Percentiles rank a stretch among this genome's conserved stretches.
phyloP scores from a whole-genome alignment of 2,329 filamentous ascomycete genomes.

The Berkeleyomyces rouxiae region DNA sequence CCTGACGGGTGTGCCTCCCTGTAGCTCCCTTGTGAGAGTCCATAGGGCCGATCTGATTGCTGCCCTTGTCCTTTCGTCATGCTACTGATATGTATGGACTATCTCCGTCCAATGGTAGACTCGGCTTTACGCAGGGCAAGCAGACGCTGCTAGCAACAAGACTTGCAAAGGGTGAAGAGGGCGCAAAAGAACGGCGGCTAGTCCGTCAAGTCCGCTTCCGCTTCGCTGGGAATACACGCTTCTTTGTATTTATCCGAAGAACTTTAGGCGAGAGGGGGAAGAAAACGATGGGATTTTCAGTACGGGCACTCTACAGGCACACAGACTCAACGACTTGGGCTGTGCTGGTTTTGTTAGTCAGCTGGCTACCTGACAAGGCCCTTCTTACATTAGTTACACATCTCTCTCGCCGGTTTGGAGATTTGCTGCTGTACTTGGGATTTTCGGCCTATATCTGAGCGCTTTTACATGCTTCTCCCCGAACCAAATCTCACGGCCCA shows the following conservation, averaged over 20 bases:
- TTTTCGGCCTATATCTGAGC: neutral
- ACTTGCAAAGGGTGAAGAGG: neutral
- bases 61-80: neutral
- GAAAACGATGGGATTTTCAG: neutral
- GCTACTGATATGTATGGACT: neutral
- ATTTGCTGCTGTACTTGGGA: neutral
- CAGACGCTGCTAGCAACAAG: neutral
- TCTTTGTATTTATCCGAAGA: neutral
- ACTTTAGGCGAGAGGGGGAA: neutral
- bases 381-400: no score
- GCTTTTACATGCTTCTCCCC: neutral
- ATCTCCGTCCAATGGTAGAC: neutral
- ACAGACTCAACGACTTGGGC: no score
- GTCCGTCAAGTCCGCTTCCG: neutral
- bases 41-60: conserved; percentile 15
- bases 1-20: neutral
- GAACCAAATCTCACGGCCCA: neutral
- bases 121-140: no score
- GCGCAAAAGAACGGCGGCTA: neutral
- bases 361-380: no score
- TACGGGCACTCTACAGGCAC: no score
- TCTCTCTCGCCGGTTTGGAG: no score
- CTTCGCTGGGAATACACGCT: neutral
- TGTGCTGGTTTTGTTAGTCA: no score
- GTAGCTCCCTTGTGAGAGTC: conserved; percentile 14